These are phyloP conservation scores for Cylindrotheca closterium DNA, from an alignment of 108 stramenopile species.

Conservation along the genomic window DNA sequence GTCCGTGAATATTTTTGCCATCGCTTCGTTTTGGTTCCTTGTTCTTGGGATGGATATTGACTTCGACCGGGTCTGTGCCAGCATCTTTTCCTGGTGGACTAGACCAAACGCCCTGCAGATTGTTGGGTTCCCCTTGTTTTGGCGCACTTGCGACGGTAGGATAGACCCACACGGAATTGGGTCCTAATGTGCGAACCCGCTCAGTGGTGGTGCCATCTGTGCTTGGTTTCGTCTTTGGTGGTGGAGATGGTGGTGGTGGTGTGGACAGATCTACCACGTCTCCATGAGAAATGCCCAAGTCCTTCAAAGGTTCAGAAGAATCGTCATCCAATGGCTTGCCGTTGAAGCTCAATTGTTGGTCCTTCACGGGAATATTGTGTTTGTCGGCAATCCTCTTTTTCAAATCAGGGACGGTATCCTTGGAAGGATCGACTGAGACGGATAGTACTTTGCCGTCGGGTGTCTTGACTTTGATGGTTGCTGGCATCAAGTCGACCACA, in stretches of 20 bases:
- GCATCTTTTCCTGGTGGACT: slow-evolving; percentile 1
- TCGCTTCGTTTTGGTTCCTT: slow-evolving; percentile 1
- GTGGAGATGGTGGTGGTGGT: no score
- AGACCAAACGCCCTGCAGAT: slow-evolving; percentile 11
- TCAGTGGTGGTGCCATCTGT: neutral
- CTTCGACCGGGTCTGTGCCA: slow-evolving; percentile 5
- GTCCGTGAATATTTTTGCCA: neutral
- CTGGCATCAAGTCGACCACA: slow-evolving; percentile 17
- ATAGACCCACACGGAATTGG: neutral
- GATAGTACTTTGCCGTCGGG: slow-evolving; percentile 1
- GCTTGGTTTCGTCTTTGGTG: neutral
- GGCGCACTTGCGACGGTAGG: neutral
- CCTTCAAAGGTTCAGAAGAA: slow-evolving; percentile 15
- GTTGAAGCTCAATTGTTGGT: slow-evolving; percentile 16
- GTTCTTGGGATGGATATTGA: neutral
- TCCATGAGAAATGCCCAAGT: no score
- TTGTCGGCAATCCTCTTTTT: slow-evolving; percentile 20
- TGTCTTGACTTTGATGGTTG: slow-evolving; percentile 19
- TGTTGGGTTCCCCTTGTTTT: neutral
- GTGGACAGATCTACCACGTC: no score
- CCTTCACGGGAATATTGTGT: neutral
- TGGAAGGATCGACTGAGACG: slow-evolving; percentile 9
- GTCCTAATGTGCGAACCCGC: neutral
- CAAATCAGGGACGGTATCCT: slow-evolving; percentile 15
- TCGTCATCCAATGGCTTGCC: slow-evolving; percentile 15